Evolutionary conservation across 2,329 filamentous ascomycete genomes (phyloP).

Genomic region (Fusarium zealandicum): DNA sequence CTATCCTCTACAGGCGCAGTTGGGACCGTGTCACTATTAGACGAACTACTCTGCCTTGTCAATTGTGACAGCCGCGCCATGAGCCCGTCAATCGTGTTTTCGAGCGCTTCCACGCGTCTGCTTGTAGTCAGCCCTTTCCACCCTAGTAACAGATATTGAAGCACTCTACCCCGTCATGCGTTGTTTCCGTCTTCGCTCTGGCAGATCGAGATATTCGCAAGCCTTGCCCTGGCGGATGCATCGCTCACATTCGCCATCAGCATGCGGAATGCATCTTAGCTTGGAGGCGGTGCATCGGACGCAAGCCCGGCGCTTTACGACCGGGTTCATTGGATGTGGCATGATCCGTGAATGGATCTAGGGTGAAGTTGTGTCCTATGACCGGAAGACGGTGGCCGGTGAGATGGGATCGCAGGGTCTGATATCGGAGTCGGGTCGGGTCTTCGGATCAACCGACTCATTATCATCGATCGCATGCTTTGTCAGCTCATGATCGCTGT

Average conservation of each 20-base stretch:
- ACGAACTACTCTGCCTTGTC: neutral
- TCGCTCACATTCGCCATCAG: neutral
- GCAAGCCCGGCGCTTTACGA: constrained; percentile 5
- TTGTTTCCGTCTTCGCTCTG: constrained; percentile 2
- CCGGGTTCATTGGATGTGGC: too few relatives aligned
- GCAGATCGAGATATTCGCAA: constrained; percentile 1
- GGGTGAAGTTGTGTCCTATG: too few relatives aligned
- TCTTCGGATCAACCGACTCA: too few relatives aligned
- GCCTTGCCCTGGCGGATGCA: neutral
- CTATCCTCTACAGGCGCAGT: too few relatives aligned
- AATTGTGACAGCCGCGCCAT: neutral
- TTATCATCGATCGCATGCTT: too few relatives aligned
- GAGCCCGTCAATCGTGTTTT: neutral
- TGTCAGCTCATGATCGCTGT: too few relatives aligned
- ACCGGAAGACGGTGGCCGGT: too few relatives aligned
- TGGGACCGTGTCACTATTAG: neutral
- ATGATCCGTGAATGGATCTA: too few relatives aligned
- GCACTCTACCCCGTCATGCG: neutral
- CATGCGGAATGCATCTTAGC: neutral
- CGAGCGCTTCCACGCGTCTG: constrained; percentile 2
- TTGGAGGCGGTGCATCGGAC: constrained; percentile 1
- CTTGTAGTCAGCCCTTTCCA: neutral
- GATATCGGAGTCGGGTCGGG: too few relatives aligned
- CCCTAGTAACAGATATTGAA: too few relatives aligned
- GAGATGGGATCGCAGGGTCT: too few relatives aligned